A percentile compares a stretch with the other conserved stretches of the same genome.
Conservation (phyloP, 768 basidiomycete genomes). For the Lyophyllum shimeji region DNA sequence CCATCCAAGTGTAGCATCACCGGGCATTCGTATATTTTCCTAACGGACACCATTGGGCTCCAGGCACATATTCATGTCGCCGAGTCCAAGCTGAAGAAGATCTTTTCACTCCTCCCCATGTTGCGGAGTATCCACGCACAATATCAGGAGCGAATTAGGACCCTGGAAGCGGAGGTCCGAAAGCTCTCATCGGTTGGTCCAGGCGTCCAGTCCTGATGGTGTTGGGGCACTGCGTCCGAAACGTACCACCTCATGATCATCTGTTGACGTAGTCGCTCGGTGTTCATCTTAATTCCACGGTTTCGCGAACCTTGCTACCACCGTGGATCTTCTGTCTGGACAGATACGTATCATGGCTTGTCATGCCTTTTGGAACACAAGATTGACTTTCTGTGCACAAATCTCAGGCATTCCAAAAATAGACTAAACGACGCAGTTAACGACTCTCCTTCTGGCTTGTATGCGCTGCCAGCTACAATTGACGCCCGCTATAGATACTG, state of each 20-base stretch:
- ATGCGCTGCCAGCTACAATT: background rate
- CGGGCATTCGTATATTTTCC: background rate
- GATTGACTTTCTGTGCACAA: slow-evolving; percentile 1
- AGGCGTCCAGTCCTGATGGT: background rate
- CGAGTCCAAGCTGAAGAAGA: background rate
- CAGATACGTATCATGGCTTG: background rate
- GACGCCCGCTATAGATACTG: background rate
- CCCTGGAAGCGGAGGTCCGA: slow-evolving; percentile 4
- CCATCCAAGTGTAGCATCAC: background rate
- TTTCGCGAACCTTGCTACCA: background rate
- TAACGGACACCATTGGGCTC: background rate
- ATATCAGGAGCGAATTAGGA: slow-evolving; percentile 3
- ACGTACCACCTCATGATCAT: background rate
- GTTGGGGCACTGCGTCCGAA: background rate
- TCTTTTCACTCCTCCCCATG: background rate
- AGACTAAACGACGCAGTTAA: slow-evolving; percentile 6
- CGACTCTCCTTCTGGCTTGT: slow-evolving; percentile 1
- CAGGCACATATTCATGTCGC: background rate
- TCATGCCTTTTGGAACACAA: background rate
- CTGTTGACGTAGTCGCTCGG: background rate
- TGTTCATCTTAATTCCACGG: background rate
- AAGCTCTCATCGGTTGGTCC: background rate
- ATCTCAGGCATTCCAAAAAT: background rate
- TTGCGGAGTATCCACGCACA: slow-evolving; percentile 5
- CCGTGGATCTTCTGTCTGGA: background rate